Conservation (phyloP, 2,329 filamentous ascomycete species). For the Mollisia scopiformis region DNA sequence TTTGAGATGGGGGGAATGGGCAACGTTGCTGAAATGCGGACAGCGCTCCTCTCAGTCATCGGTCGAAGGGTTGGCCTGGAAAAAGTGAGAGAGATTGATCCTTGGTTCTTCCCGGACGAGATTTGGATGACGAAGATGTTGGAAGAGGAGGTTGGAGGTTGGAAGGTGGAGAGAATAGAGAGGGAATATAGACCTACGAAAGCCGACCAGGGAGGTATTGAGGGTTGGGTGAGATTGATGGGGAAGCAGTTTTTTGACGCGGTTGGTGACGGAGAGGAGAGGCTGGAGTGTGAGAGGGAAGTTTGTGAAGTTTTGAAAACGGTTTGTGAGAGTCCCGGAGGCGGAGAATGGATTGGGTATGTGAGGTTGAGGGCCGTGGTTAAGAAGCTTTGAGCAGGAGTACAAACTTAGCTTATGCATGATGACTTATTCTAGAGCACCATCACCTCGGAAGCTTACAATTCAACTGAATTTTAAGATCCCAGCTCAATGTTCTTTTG, state of each 20-base stretch:
- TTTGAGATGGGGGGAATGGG: conserved; percentile 76
- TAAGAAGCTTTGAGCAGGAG: conserved; percentile 35
- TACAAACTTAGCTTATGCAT: neutral
- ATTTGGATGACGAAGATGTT: conserved; percentile 51
- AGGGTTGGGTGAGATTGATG: conserved; percentile 69
- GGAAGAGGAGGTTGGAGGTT: conserved; percentile 45
- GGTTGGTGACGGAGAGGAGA: conserved; percentile 46
- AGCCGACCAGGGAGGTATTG: conserved; percentile 60
- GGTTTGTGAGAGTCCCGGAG: conserved; percentile 58
- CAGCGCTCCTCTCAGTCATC: conserved; percentile 58
- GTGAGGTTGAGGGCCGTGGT: conserved; percentile 55
- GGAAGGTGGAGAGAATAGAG: conserved; percentile 52
- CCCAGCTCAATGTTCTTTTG: neutral
- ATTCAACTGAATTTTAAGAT: neutral
- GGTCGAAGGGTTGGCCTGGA: conserved; percentile 52
- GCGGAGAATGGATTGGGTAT: conserved; percentile 59
- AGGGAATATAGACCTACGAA: conserved; percentile 67
- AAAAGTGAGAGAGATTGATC: conserved; percentile 53
- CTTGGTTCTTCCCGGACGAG: conserved; percentile 76
- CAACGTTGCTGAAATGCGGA: conserved; percentile 65
- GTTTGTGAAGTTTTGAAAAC: conserved; percentile 56
- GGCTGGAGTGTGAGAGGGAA: conserved; percentile 57
- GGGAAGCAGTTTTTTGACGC: conserved; percentile 60
- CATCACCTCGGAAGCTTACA: no score
- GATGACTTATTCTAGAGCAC: neutral